A percentile compares a stretch with the other conserved stretches of the same genome.
phyloP scores from a whole-genome alignment of 371 early-diverging fungal genomes.

The Basidiobolus meristosporus region DNA sequence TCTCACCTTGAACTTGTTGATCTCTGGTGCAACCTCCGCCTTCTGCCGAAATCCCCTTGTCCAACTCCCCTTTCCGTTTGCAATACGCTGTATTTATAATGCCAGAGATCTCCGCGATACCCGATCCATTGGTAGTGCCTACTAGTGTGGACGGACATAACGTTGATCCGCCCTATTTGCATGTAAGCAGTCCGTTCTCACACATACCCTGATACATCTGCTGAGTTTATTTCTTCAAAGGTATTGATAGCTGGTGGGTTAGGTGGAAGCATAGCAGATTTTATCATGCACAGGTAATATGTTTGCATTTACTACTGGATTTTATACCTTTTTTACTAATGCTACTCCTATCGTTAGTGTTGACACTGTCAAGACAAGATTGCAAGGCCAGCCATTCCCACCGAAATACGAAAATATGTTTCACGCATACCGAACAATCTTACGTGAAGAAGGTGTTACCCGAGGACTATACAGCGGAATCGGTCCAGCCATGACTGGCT shows the following conservation, averaged over 20 bases:
- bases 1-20: no score
- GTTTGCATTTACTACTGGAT: background rate
- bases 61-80: no score
- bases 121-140: no score
- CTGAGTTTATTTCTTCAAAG: no score
- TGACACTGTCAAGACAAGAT: conserved; percentile 65
- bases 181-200: no score
- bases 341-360: conserved; percentile 21
- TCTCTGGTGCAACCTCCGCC: no score
- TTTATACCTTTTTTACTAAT: background rate
- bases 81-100: no score
- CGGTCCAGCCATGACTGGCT: conserved; percentile 53
- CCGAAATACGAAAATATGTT: conserved; percentile 39
- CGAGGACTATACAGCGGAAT: conserved; percentile 56
- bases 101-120: no score
- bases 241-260: conserved; percentile 54
- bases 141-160: no score
- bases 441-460: conserved; percentile 42
- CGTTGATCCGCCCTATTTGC: no score
- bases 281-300: conserved; percentile 45
- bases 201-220: no score
- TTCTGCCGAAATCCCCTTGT: no score
- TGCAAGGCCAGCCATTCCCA: conserved; percentile 41
- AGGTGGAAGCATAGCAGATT: conserved; percentile 51
- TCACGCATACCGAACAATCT: conserved; percentile 40